Conservation (phyloP, 176 grass and related monocot species). For the Musa schizocarpa region DNA sequence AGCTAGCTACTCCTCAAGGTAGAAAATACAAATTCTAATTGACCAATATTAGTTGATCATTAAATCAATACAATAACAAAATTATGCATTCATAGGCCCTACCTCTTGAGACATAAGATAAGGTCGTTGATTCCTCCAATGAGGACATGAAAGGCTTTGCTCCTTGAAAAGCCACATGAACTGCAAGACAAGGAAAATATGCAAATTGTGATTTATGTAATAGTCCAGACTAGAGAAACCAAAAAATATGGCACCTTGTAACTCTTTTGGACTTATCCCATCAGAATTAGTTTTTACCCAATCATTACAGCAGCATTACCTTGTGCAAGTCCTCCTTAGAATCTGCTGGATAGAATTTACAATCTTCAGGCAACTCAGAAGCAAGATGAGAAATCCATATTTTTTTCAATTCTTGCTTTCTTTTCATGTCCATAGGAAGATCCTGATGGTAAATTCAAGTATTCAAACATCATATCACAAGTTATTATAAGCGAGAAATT, state of each 20-base stretch:
- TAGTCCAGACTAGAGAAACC: constrained; percentile 4
- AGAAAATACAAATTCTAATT: not conserved
- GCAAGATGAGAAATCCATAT: constrained; percentile 57
- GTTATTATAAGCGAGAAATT: not conserved
- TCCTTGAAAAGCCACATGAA: constrained; percentile 99
- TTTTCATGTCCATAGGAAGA: constrained; percentile 80
- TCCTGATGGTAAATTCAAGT: constrained; percentile 40
- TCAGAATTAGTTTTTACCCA: not conserved
- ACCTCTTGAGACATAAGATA: constrained; percentile 95
- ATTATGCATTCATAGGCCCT: not conserved
- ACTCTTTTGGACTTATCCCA: not conserved
- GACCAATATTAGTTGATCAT: not conserved
- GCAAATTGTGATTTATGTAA: not conserved
- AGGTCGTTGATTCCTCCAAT: constrained; percentile 90
- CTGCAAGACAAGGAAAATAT: constrained; percentile 22
- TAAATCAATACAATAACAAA: not conserved
- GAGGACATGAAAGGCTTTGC: constrained; percentile 69
- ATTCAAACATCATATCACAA: constrained; percentile 7
- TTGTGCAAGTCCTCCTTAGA: constrained; percentile 94
- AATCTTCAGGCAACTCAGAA: constrained; percentile 85
- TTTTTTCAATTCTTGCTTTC: constrained; percentile 85
- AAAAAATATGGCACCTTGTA: not conserved
- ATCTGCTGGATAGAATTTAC: constrained; percentile 79
- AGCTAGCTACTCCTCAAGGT: not conserved
- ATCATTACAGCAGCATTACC: constrained; percentile 31